A percentile compares a stretch with the other conserved stretches of the same genome.
phyloP scores from a whole-genome alignment of 1,284 basidiomycete genomes.

The Ustilago xerochloae region DNA sequence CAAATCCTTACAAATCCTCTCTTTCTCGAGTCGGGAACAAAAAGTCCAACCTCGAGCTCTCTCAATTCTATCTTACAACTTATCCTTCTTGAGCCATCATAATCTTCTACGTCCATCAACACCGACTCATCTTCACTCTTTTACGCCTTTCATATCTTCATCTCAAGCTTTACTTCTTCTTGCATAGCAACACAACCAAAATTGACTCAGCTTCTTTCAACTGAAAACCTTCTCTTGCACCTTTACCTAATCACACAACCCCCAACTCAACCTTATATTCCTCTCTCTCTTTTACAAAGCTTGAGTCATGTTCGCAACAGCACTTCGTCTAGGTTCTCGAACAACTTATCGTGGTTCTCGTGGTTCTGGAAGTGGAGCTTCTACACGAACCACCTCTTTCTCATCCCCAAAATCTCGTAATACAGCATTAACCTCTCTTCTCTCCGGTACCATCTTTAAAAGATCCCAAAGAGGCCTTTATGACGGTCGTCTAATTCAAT shows the following conservation, averaged over 20 bases:
- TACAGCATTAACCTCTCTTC: constrained; percentile 32
- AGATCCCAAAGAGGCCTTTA: constrained; percentile 65
- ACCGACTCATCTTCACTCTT: background rate
- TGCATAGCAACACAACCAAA: too few relatives aligned
- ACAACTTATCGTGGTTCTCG: constrained; percentile 64
- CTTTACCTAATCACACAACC: too few relatives aligned
- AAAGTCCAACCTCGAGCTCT: background rate
- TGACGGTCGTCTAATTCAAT: constrained; percentile 61
- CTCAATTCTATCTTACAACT: background rate
- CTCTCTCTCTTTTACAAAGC: background rate
- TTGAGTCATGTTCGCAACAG: constrained; percentile 57
- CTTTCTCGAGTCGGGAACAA: background rate
- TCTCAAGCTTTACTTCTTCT: background rate
- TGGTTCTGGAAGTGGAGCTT: constrained; percentile 62
- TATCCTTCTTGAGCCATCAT: background rate
- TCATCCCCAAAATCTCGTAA: constrained; percentile 64
- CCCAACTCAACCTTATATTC: background rate
- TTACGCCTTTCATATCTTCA: background rate
- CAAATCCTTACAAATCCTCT: constrained; percentile 36
- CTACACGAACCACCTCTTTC: constrained; percentile 55
- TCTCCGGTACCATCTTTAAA: constrained; percentile 60
- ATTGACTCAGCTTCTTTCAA: too few relatives aligned
- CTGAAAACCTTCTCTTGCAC: too few relatives aligned
- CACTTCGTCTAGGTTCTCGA: constrained; percentile 60
- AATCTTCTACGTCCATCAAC: too few relatives aligned